A percentile compares a stretch with the other conserved stretches of the same genome.
phyloP scores from a whole-genome alignment of 768 basidiomycete species.

The Rhizopogon sp. region DNA sequence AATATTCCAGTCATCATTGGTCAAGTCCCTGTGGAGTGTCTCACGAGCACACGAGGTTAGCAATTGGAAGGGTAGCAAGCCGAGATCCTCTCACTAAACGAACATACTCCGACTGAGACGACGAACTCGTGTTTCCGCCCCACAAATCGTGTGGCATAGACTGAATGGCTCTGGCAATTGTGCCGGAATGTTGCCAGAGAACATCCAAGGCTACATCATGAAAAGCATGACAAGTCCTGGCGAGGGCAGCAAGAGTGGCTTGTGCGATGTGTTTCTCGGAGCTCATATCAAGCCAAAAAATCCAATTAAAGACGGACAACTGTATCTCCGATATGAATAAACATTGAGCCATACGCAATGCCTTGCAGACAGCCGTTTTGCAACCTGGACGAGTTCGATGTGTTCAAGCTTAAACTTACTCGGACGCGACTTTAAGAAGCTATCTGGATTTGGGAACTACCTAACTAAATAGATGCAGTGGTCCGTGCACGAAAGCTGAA shows the following conservation, averaged over 20 bases:
- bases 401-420: too few species aligned
- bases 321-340: constrained; percentile 24
- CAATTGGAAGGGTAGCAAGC: not conserved
- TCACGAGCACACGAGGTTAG: not conserved
- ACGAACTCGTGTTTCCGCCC: constrained; percentile 7
- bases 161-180: constrained; percentile 16
- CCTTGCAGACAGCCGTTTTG: not conserved
- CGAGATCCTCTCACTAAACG: not conserved
- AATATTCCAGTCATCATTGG: constrained; percentile 20
- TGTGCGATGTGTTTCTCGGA: not conserved
- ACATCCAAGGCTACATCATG: constrained; percentile 17
- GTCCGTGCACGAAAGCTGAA: constrained; percentile 17
- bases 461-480: constrained; percentile 1
- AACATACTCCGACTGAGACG: not conserved
- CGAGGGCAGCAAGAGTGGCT: constrained; percentile 15
- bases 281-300: constrained; percentile 1
- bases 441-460: not conserved
- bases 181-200: constrained; percentile 17
- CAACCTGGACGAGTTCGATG: not conserved
- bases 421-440: not conserved
- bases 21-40: constrained; percentile 21
- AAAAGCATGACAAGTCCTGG: constrained; percentile 21
- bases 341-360: constrained; percentile 18
- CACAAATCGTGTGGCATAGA: constrained; percentile 25
- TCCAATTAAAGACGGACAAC: constrained; percentile 13